These are phyloP conservation scores for Chlamydomonas schloesseri DNA, from an alignment of 139 green algal species.

Conservation along the genomic window DNA sequence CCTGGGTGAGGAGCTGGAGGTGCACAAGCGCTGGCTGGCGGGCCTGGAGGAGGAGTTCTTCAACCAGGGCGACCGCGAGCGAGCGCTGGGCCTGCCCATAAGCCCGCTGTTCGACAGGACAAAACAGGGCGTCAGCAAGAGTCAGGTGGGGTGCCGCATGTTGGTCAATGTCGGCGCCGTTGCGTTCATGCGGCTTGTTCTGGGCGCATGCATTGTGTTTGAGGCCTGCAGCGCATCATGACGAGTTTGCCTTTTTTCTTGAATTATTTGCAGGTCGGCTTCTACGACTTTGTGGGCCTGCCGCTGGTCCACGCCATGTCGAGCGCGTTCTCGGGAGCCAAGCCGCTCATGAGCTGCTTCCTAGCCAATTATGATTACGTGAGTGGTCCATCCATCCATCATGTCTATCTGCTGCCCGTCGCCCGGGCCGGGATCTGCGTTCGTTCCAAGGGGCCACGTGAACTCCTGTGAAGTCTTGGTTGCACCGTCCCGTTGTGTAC, in stretches of 20 bases:
- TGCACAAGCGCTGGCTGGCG: constrained; percentile 59
- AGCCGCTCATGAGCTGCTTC: constrained; percentile 10
- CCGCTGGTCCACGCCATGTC: constrained; percentile 29
- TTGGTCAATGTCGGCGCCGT: too few species aligned
- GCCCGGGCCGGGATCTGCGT: too few species aligned
- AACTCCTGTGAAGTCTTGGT: too few species aligned
- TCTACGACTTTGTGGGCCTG: constrained; percentile 55
- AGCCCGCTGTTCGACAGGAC: constrained; percentile 66
- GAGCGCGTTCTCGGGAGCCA: constrained; percentile 12
- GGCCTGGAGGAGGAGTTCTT: constrained; percentile 55
- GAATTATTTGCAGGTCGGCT: constrained; percentile 51
- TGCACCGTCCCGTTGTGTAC: too few species aligned
- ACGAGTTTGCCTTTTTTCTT: too few species aligned
- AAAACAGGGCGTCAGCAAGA: constrained; percentile 66
- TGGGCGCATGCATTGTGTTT: too few species aligned
- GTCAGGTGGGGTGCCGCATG: constrained; percentile 55
- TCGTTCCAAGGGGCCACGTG: too few species aligned
- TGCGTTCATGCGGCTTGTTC: too few species aligned
- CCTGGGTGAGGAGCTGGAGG: constrained; percentile 38
- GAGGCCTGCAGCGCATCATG: too few species aligned
- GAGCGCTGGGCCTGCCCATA: constrained; percentile 40
- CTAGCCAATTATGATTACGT: constrained; percentile 23
- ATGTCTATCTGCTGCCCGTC: too few species aligned
- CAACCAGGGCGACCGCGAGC: constrained; percentile 28
- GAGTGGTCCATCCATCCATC: too few species aligned